Conservation (phyloP, 2,329 filamentous ascomycete genomes). For the Curvularia spicifera region DNA sequence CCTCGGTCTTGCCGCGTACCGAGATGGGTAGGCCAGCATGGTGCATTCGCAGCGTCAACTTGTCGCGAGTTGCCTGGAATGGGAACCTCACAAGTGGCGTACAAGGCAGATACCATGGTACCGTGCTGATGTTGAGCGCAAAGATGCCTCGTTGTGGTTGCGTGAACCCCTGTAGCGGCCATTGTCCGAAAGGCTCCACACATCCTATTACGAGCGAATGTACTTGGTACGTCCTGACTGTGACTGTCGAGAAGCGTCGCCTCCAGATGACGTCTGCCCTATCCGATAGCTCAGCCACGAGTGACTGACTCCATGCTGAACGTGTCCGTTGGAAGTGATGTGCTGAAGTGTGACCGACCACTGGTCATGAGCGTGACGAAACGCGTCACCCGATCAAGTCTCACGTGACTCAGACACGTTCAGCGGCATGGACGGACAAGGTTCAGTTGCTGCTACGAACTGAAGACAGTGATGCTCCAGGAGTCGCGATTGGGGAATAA, state of each 20-base stretch:
- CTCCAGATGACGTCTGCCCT: not conserved
- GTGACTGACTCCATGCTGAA: not conserved
- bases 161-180: not conserved
- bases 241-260: not conserved
- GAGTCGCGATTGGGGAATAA: not conserved
- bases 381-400: conserved; percentile 1
- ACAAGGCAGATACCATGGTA: not conserved
- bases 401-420: not conserved
- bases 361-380: conserved; percentile 3
- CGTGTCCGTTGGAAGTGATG: not conserved
- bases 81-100: not conserved
- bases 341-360: not conserved
- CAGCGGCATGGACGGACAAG: not conserved
- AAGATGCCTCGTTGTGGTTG: not conserved
- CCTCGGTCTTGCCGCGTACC: conserved; percentile 7
- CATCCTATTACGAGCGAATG: not conserved
- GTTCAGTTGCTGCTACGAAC: not conserved
- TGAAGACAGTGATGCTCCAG: not conserved
- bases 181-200: not conserved
- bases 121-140: not conserved
- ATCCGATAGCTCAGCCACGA: not conserved
- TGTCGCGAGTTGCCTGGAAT: not conserved
- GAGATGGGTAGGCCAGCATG: conserved; percentile 7
- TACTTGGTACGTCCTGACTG: not conserved
- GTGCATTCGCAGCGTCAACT: not conserved